Conservation (phyloP, 176 grass and related monocot species). For the Rhynchospora tenuis region DNA sequence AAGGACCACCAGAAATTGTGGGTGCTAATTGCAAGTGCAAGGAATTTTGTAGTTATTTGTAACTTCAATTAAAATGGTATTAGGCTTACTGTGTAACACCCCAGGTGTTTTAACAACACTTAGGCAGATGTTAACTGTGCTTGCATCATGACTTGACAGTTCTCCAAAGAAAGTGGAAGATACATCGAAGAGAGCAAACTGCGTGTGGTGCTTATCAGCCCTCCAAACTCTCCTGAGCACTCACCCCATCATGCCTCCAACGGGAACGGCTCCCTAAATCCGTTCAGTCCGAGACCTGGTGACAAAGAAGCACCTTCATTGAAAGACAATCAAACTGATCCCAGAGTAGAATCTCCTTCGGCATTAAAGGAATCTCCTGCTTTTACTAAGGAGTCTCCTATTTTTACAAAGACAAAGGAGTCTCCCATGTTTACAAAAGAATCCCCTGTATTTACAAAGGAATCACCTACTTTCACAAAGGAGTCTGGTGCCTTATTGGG, state of each 20-base stretch:
- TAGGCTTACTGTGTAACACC: not conserved
- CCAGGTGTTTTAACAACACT: not conserved
- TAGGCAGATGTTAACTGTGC: conserved; percentile 1
- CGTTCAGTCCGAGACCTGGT: not conserved
- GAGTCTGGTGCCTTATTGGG: conserved; percentile 33
- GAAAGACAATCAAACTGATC: conserved; percentile 30
- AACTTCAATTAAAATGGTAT: not conserved
- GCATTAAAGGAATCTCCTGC: conserved; percentile 32
- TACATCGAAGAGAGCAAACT: conserved; percentile 97
- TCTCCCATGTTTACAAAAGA: conserved; percentile 28
- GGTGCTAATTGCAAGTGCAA: not conserved
- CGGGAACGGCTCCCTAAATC: not conserved
- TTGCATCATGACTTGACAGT: conserved; percentile 34
- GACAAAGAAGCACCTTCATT: conserved; percentile 22
- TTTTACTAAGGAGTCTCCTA: conserved; percentile 36
- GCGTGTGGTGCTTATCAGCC: conserved; percentile 75
- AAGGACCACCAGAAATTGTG: not conserved
- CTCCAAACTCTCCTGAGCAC: conserved; percentile 33
- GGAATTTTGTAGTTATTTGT: not conserved
- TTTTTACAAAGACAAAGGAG: conserved; percentile 23
- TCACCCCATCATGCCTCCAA: not conserved
- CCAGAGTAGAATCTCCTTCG: conserved; percentile 31
- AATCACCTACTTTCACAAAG: conserved; percentile 32
- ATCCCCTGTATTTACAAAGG: conserved; percentile 19
- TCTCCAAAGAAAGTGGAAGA: conserved; percentile 81